These are phyloP conservation scores for Naganishia albida DNA, from an alignment of 1,284 basidiomycete species.

Conservation along the genomic window DNA sequence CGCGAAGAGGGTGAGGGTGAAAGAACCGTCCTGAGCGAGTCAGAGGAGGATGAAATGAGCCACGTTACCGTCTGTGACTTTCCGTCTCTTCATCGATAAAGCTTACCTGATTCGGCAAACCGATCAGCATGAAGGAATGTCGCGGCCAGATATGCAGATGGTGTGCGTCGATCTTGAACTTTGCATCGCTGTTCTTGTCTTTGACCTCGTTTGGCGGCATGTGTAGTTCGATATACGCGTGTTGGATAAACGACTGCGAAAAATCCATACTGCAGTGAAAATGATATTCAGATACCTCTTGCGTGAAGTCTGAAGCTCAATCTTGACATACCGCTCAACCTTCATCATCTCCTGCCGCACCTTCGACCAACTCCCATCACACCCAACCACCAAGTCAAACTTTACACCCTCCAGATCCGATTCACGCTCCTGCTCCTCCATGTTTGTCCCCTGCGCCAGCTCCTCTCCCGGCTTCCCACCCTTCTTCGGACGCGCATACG, in stretches of 20 bases:
- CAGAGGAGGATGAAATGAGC: background rate
- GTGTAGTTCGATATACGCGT: constrained; percentile 94
- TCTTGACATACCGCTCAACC: constrained; percentile 69
- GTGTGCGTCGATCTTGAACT: constrained; percentile 84
- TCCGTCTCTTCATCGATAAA: too few species aligned
- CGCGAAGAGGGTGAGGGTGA: constrained; percentile 80
- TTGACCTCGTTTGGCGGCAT: constrained; percentile 72
- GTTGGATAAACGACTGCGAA: constrained; percentile 88
- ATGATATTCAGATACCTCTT: constrained; percentile 32
- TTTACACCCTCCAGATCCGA: constrained; percentile 21
- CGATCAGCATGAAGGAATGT: constrained; percentile 98
- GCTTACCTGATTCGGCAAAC: constrained; percentile 89
- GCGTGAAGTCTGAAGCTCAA: background rate
- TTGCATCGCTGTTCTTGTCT: constrained; percentile 59
- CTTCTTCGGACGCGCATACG: constrained; percentile 39
- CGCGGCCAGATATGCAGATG: constrained; percentile 99
- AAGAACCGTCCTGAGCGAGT: constrained; percentile 52
- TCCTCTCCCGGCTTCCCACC: constrained; percentile 41
- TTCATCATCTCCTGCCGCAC: constrained; percentile 86
- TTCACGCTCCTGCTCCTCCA: constrained; percentile 34
- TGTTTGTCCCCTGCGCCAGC: constrained; percentile 39
- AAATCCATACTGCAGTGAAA: constrained; percentile 75
- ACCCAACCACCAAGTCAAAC: constrained; percentile 84
- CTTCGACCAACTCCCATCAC: constrained; percentile 85
- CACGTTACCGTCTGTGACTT: too few species aligned